Percentiles rank a stretch among this genome's conserved stretches.
Conservation (phyloP, 2,329 filamentous ascomycete species). For the Coniochaeta sp. region DNA sequence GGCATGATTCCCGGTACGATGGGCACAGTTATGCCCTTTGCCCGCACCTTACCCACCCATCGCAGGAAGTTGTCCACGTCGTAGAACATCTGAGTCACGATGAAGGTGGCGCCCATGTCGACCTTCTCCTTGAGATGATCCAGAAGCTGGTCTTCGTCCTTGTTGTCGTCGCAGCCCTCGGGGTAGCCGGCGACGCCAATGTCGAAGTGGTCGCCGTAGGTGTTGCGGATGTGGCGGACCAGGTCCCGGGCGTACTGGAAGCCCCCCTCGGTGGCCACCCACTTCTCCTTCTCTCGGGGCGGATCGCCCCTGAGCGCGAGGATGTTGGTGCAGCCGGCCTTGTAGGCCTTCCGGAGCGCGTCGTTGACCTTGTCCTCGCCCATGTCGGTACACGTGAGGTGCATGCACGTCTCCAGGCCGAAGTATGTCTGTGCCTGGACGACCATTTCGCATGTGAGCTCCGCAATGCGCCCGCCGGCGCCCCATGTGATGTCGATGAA, state of each 20-base stretch:
- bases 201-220: conserved; percentile 86
- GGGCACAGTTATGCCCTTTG: conserved; percentile 62
- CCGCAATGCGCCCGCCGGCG: conserved; percentile 82
- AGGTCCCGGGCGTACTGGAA: conserved; percentile 92
- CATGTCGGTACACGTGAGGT: conserved; percentile 98
- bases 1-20: conserved; percentile 90
- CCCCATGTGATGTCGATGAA: conserved; percentile 99
- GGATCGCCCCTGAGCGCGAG: conserved; percentile 89
- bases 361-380: conserved; percentile 84
- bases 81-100: conserved; percentile 99
- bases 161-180: conserved; percentile 90
- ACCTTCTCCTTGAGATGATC: conserved; percentile 96
- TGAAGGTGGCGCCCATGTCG: conserved; percentile 85
- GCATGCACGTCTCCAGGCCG: conserved; percentile 97
- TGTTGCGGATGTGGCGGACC: conserved; percentile 65
- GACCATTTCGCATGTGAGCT: conserved; percentile 96
- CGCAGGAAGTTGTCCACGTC: conserved; percentile 90
- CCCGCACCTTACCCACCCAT: conserved; percentile 83
- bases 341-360: conserved; percentile 81
- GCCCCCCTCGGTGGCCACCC: conserved; percentile 78
- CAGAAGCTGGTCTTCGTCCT: conserved; percentile 75
- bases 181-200: conserved; percentile 97
- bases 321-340: conserved; percentile 95
- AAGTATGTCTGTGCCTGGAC: conserved; percentile 91
- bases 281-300: conserved; percentile 86